Conservation (phyloP, 768 basidiomycete species). For the Xerocomellus dryophilus region DNA sequence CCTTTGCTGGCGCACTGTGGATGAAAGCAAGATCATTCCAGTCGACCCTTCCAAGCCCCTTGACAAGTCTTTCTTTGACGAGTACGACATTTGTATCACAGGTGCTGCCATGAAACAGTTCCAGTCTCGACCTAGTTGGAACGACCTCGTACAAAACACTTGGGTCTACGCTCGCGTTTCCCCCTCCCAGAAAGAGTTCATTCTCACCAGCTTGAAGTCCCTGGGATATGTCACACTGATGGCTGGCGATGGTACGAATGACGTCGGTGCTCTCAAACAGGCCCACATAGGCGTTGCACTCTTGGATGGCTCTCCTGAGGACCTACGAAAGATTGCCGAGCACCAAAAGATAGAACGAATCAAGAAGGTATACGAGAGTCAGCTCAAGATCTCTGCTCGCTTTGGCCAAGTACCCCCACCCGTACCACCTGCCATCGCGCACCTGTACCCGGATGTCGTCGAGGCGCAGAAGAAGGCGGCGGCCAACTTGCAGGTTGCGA, state of each 20-base stretch:
- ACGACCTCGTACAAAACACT: slow-evolving; percentile 83
- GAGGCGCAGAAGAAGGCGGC: slow-evolving; percentile 82
- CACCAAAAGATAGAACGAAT: slow-evolving; percentile 84
- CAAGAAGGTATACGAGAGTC: slow-evolving; percentile 97
- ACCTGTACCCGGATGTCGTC: slow-evolving; percentile 86
- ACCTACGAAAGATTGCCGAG: slow-evolving; percentile 91
- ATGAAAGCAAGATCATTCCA: slow-evolving; percentile 84
- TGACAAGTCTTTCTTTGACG: slow-evolving; percentile 70
- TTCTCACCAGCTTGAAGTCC: slow-evolving; percentile 83
- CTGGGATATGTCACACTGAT: slow-evolving; percentile 93
- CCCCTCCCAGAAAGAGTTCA: slow-evolving; percentile 92
- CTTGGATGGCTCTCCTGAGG: slow-evolving; percentile 87
- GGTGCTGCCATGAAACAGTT: slow-evolving; percentile 91
- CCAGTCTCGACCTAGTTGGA: slow-evolving; percentile 67
- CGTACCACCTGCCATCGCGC: slow-evolving; percentile 84
- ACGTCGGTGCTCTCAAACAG: slow-evolving; percentile 97
- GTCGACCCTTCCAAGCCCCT: slow-evolving; percentile 78
- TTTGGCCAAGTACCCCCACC: slow-evolving; percentile 95
- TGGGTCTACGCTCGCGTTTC: slow-evolving; percentile 99
- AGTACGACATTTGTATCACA: slow-evolving; percentile 96
- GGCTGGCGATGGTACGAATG: slow-evolving; percentile 99
- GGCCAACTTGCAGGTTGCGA: slow-evolving; percentile 58
- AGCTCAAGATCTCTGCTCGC: slow-evolving; percentile 82
- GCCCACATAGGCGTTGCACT: slow-evolving; percentile 96
- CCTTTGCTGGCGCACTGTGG: slow-evolving; percentile 90